Conservation (phyloP, 176 grass and related monocot genomes). For the Oryza glaberrima region DNA sequence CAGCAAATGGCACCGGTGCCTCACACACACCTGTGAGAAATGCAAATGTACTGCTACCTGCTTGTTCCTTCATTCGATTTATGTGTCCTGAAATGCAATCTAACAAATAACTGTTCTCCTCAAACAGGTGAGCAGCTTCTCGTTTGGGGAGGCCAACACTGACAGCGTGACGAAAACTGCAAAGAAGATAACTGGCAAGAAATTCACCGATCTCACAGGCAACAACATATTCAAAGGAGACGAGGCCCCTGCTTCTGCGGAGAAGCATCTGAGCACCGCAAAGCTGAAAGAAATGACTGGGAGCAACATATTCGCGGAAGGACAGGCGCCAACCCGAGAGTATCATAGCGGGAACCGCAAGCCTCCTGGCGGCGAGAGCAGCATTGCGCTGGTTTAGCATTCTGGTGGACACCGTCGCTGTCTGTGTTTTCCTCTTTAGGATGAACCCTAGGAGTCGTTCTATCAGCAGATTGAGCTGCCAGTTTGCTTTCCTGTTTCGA, state of each 20-base stretch:
- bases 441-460: conserved; percentile 28
- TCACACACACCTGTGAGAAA: conserved; percentile 48
- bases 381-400: conserved; percentile 74
- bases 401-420: background rate
- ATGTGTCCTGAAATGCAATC: conserved; percentile 11
- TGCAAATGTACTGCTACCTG: conserved; percentile 37
- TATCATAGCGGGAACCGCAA: conserved; percentile 71
- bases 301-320: conserved; percentile 83
- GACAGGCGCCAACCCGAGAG: conserved; percentile 50
- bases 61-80: conserved; percentile 1
- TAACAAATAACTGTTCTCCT: conserved; percentile 11
- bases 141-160: conserved; percentile 67
- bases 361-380: conserved; percentile 86
- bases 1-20: conserved; percentile 44
- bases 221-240: conserved; percentile 86
- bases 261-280: conserved; percentile 69
- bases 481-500: conserved; percentile 31
- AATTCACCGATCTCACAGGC: conserved; percentile 66
- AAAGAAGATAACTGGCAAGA: conserved; percentile 67
- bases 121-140: conserved; percentile 60
- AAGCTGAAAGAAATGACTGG: conserved; percentile 88
- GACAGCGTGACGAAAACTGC: conserved; percentile 60
- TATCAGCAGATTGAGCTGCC: conserved; percentile 21
- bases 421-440: conserved; percentile 11
- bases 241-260: conserved; percentile 31